phyloP scores from a whole-genome alignment of 371 early-diverging fungal species.

The Caulochytrium protostelioides region DNA sequence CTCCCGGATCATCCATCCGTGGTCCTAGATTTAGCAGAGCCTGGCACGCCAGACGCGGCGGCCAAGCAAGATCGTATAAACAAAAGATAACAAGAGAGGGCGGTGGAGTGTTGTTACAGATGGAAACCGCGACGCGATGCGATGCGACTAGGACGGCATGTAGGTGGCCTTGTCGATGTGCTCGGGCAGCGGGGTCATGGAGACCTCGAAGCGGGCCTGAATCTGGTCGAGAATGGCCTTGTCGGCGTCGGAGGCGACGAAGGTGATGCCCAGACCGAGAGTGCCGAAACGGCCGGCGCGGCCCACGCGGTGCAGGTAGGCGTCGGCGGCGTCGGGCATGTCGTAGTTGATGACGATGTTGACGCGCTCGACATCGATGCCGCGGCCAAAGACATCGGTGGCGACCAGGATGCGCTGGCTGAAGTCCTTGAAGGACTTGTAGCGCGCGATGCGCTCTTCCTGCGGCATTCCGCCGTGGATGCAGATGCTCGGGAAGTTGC shows the following conservation, averaged over 20 bases:
- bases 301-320: conserved; percentile 92
- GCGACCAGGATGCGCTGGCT: conserved; percentile 90
- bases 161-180: conserved; percentile 44
- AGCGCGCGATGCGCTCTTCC: conserved; percentile 71
- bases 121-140: too few relatives aligned
- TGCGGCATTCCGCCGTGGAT: conserved; percentile 81
- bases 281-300: conserved; percentile 99
- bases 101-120: too few relatives aligned
- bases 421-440: conserved; percentile 89
- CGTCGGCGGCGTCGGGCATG: conserved; percentile 81
- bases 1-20: too few relatives aligned
- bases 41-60: too few relatives aligned
- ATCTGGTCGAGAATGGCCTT: conserved; percentile 59
- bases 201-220: conserved; percentile 88
- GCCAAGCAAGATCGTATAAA: too few relatives aligned
- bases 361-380: conserved; percentile 96
- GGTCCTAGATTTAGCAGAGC: too few relatives aligned
- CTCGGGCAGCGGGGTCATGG: conserved; percentile 70
- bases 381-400: conserved; percentile 95
- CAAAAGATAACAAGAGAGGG: too few relatives aligned
- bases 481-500: conserved; percentile 84
- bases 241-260: conserved; percentile 80
- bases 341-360: conserved; percentile 99
- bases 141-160: too few relatives aligned
- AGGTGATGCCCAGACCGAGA: conserved; percentile 91